phyloP scores from a whole-genome alignment of 2,329 filamentous ascomycete genomes.

The Botrytis squamosa region DNA sequence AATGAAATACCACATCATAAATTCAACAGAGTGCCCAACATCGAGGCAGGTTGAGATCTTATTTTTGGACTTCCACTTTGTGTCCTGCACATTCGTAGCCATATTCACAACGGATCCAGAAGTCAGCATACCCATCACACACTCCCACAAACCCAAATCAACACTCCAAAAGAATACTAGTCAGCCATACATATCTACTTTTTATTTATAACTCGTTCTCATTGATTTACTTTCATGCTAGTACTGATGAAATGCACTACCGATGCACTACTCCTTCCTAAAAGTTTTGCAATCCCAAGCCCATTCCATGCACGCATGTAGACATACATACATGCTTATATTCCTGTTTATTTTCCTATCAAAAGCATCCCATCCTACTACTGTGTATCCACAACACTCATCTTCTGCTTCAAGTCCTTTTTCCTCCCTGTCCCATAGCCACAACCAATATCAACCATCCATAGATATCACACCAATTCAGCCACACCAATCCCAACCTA shows the following conservation, averaged over 20 bases:
- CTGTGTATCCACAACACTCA: background rate
- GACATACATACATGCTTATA: conserved; percentile 6
- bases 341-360: conserved; percentile 8
- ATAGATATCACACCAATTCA: conserved; percentile 1
- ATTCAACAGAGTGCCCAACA: background rate
- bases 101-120: background rate
- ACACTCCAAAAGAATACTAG: background rate
- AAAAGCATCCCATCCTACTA: conserved; percentile 2
- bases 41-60: background rate
- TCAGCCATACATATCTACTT: background rate
- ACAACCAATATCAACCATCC: conserved; percentile 11
- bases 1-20: background rate
- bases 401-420: background rate
- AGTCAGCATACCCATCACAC: background rate
- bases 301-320: background rate
- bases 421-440: background rate
- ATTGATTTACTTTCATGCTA: background rate
- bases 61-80: background rate
- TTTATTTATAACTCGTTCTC: background rate
- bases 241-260: conserved; percentile 1
- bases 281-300: background rate
- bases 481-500: conserved; percentile 2
- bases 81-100: background rate
- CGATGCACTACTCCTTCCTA: background rate
- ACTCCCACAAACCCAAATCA: background rate